A percentile compares a stretch with the other conserved stretches of the same genome.
Conservation (phyloP, 2,329 filamentous ascomycete genomes). For the Colletotrichum godetiae region DNA sequence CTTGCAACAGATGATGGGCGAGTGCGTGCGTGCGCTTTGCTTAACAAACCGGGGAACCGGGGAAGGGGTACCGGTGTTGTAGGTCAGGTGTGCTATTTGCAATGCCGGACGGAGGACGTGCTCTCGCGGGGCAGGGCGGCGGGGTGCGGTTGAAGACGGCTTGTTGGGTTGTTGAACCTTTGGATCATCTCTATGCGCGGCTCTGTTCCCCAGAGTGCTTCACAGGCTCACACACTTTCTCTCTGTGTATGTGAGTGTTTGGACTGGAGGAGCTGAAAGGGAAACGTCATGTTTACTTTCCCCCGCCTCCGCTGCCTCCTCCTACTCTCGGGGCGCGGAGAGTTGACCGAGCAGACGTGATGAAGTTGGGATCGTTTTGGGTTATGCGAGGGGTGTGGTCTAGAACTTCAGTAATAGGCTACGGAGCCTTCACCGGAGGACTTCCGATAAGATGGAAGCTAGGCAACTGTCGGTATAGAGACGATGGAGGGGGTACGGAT, state of each 20-base stretch:
- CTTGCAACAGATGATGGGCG: constrained; percentile 2
- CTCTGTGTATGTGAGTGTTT: no score
- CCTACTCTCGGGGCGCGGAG: not conserved
- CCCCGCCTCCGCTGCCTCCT: not conserved
- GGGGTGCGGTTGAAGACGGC: not conserved
- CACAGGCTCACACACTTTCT: no score
- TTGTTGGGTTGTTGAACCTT: not conserved
- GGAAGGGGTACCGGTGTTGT: constrained; percentile 13
- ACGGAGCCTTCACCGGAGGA: not conserved
- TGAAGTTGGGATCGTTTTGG: constrained; percentile 22
- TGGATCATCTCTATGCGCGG: not conserved
- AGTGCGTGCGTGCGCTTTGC: constrained; percentile 1
- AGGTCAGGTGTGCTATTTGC: not conserved
- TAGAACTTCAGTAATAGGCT: not conserved
- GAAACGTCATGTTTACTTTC: not conserved
- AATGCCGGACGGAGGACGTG: not conserved
- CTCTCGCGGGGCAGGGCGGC: not conserved
- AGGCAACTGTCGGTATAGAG: not conserved
- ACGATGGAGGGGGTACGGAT: not conserved
- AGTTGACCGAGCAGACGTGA: not conserved
- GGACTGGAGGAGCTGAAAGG: not conserved
- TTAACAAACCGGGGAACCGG: constrained; percentile 24
- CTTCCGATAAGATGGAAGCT: constrained; percentile 2
- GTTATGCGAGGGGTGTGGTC: constrained; percentile 20
- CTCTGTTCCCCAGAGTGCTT: no score